Base-by-base conservation (phyloP, 495 filamentous ascomycete species). In the Neurospora sp. region DNA sequence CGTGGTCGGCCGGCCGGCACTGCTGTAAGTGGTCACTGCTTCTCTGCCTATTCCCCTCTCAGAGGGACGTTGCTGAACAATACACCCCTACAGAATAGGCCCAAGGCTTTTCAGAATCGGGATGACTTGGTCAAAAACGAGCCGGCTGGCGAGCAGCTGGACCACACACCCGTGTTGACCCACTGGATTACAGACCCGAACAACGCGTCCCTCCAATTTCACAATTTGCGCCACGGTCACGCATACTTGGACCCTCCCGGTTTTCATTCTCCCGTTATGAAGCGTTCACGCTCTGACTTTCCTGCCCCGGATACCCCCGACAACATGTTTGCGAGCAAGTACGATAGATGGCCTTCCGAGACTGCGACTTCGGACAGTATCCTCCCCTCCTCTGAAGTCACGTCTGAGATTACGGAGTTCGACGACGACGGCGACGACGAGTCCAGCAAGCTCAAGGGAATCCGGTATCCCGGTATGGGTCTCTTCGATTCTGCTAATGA, bases 401-500 rank as follows among this genome's bases (percentile, higher is more conserved):
- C 71, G 12, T 75, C 76, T 0, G 81, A 82, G 31, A 59, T 73
- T 27, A 76, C 72, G 0, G 81, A 83, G 37, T 72, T 74, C 1
- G 59, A 65, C 4, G 80, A 81, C 20, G 77, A 77, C 16, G 83
- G 80, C 16, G 83, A 80, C 71, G 81, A 78, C 42, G 81, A 83
- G 37, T 70, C 74, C 71, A 81, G 80, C 69, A 84, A 84, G 77
- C 83, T 97, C 73, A 97, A 97, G 80, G 94, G 94, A 0, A 81
- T 92, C 9, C 79, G 87, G 68, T 96, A 89, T 85, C 92, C 92
- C 4, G 94, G 94, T 9, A 97, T 97, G 94, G 89, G 90, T 70
- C 81, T 95, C 22, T 97, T 96, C 76, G 94, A 97, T 78, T 91
- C 93, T 12, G 94, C 94, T 9, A 93, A 89, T 1, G 85, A 89